Base-by-base conservation (phyloP, 345 rosid genomes). In the Lumnitzera littorea region DNA sequence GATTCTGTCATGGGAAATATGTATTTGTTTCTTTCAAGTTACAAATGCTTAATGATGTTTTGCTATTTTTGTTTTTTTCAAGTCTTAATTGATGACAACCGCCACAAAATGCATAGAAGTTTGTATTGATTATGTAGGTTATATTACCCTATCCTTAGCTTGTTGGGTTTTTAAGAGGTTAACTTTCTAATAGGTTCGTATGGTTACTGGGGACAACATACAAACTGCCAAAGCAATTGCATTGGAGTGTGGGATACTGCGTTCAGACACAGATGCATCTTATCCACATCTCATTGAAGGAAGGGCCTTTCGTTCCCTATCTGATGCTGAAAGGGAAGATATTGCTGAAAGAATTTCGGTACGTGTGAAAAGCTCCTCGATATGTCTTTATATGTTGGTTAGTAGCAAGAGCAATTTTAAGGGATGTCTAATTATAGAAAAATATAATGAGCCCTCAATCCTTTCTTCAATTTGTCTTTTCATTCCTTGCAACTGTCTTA, bases 141-240 rank as follows among this genome's bases (percentile, higher is more conserved):
- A 25, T 15, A 50, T 59, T 23, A 9, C 43, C 43, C 5, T 36
- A 36, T 36, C 11, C 9, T 6, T 2, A 49, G 14, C 25, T 47
- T 50, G 2, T 27, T 27, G 20, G 51, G 15, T 14, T 48, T 16
- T 60, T 12, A 60, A 56, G 50, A 43, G 48, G 15, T 53, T 3
- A 55, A 48, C 53, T 14, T 62, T 60, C 63, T 43, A 20, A 55
- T 60, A 94, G 99, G 97, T 94, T 48, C 91, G 99, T 46, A 94
- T 94, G 99, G 86, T 94, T 56, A 94, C 99, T 62, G 99, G 99
- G 62, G 99, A 94, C 81, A 94, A 94, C 78, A 58, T 88, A 66
- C 88, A 84, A 67, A 94, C 99, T 62, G 99, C 99, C 5, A 90
- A 74, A 79, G 92, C 99, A 54, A 88, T 94, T 74, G 99, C 99